Percentiles rank a stretch among this genome's conserved stretches.
Conservation (phyloP, 345 rosid genomes). For the Camelina sativa region DNA sequence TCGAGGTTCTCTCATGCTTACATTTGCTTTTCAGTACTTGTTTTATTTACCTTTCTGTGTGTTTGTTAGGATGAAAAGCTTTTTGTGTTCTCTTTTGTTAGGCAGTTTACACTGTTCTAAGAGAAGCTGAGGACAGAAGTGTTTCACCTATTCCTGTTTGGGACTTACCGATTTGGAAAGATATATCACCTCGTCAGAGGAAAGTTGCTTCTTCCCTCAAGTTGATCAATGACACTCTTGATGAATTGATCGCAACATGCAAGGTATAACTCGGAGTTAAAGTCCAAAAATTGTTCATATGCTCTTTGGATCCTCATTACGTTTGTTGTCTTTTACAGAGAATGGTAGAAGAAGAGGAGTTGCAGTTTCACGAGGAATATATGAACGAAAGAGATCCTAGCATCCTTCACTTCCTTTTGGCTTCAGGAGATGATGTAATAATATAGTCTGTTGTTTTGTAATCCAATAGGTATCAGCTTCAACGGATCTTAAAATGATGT, state of each 20-base stretch:
- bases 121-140: constrained; percentile 98
- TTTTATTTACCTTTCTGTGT: background rate
- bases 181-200: constrained; percentile 83
- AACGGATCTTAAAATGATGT: constrained; percentile 11
- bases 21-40: background rate
- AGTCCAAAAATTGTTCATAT: constrained; percentile 2
- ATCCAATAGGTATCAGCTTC: constrained; percentile 25
- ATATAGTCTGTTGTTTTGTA: background rate
- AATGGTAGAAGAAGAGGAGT: constrained; percentile 94
- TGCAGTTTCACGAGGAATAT: constrained; percentile 88
- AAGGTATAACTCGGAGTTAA: constrained; percentile 58
- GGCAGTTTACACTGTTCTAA: constrained; percentile 91
- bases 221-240: constrained; percentile 74
- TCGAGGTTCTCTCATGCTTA: constrained; percentile 62
- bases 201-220: constrained; percentile 77
- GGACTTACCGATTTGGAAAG: constrained; percentile 97
- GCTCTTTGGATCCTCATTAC: constrained; percentile 15
- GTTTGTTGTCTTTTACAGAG: constrained; percentile 51
- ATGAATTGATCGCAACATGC: constrained; percentile 81
- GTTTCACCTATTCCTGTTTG: constrained; percentile 89
- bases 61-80: constrained; percentile 5
- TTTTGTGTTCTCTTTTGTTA: constrained; percentile 39
- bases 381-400: constrained; percentile 97
- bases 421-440: constrained; percentile 89
- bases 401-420: constrained; percentile 93